Evolutionary conservation across 2,329 filamentous ascomycete genomes (phyloP).

Genomic region (Pseudocercospora eumusae): DNA sequence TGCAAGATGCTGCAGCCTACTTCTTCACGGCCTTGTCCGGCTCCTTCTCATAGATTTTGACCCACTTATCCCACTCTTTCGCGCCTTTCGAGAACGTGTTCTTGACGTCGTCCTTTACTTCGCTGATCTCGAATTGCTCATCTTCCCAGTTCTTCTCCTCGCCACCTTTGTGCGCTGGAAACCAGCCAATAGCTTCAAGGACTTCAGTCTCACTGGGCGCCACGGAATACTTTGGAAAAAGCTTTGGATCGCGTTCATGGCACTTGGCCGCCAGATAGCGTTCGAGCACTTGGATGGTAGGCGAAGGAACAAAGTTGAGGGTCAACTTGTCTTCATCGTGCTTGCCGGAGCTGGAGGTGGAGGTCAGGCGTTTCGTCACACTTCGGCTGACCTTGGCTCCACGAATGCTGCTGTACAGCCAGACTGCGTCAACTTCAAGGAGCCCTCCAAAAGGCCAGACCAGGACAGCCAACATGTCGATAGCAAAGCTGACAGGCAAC

Average conservation of each 20-base stretch:
- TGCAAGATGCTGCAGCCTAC: background rate
- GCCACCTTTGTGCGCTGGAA: conserved; percentile 37
- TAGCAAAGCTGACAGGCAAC: conserved; percentile 39
- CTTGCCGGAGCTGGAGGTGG: conserved; percentile 19
- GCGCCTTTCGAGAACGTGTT: conserved; percentile 7
- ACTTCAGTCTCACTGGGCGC: conserved; percentile 45
- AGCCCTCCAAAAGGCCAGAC: conserved; percentile 42
- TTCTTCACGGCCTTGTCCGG: conserved; percentile 14
- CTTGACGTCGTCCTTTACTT: conserved; percentile 15
- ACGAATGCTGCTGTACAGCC: conserved; percentile 47
- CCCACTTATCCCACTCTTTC: conserved; percentile 14
- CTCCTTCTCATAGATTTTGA: conserved; percentile 14
- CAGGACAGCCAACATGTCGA: conserved; percentile 38
- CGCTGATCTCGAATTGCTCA: conserved; percentile 42
- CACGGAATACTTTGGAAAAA: conserved; percentile 39
- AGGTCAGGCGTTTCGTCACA: conserved; percentile 22
- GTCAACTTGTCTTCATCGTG: conserved; percentile 35
- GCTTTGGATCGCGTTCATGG: conserved; percentile 40
- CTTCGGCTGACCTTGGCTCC: conserved; percentile 37
- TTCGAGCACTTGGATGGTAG: conserved; percentile 42
- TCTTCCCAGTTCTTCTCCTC: conserved; percentile 44
- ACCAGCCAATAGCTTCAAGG: conserved; percentile 48
- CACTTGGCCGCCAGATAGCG: conserved; percentile 46
- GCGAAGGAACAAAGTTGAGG: conserved; percentile 43
- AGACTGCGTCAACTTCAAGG: conserved; percentile 38